phyloP scores from a whole-genome alignment of 108 stramenopile genomes.

The Skeletonema grethae region DNA sequence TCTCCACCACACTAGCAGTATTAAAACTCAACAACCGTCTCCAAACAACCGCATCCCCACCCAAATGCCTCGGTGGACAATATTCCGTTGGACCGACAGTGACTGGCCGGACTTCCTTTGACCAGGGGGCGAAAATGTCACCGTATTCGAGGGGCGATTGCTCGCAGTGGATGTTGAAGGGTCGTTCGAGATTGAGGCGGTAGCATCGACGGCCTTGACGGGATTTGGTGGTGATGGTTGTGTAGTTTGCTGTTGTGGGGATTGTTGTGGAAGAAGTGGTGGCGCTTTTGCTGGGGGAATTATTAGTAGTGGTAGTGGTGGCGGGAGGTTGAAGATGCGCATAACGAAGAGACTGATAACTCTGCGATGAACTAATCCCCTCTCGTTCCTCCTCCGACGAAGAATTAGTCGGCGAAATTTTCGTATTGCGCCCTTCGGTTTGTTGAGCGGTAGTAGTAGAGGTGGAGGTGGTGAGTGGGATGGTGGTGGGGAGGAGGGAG shows the following conservation, averaged over 20 bases:
- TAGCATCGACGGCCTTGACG: constrained; percentile 18
- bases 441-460: no score
- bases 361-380: background rate
- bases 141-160: constrained; percentile 46
- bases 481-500: background rate
- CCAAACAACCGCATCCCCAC: constrained; percentile 28
- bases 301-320: no score
- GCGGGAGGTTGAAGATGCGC: background rate
- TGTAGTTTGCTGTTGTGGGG: background rate
- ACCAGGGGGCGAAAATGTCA: constrained; percentile 45
- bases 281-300: no score
- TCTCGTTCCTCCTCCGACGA: background rate
- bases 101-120: constrained; percentile 7
- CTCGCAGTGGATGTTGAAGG: constrained; percentile 38
- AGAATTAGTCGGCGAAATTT: background rate
- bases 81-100: constrained; percentile 34
- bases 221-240: background rate
- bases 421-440: background rate
- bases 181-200: constrained; percentile 50
- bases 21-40: background rate
- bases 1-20: background rate
- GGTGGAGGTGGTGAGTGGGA: background rate
- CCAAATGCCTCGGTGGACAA: constrained; percentile 48
- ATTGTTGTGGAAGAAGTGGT: no score
- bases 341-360: background rate